These are phyloP conservation scores for Trebouxia sp. DNA, from an alignment of 139 green algal species.

Conservation along the genomic window DNA sequence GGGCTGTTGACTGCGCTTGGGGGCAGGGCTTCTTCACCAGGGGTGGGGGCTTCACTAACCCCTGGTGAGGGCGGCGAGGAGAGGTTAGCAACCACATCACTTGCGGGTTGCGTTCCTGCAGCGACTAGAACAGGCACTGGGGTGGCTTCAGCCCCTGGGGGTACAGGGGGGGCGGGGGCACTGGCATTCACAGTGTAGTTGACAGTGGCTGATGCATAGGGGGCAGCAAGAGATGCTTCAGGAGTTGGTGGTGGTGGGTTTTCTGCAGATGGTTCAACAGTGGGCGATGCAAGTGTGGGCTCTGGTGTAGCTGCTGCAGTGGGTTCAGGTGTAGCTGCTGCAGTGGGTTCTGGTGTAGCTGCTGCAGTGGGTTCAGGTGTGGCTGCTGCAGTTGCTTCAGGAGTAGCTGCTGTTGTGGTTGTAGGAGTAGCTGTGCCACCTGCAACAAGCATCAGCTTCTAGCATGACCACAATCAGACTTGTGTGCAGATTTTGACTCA, in stretches of 20 bases:
- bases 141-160: neutral
- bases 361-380: neutral
- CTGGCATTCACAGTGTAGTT: slow-evolving; percentile 16
- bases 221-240: neutral
- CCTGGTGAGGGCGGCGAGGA: too few species aligned
- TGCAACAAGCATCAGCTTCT: too few species aligned
- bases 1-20: neutral
- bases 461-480: too few species aligned
- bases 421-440: neutral
- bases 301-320: neutral
- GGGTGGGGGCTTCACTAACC: too few species aligned
- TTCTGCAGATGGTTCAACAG: neutral
- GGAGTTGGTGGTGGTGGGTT: neutral
- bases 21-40: too few species aligned
- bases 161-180: neutral
- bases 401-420: neutral
- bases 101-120: neutral
- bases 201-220: slow-evolving; percentile 6
- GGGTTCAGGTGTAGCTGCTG: neutral
- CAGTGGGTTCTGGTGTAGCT: neutral
- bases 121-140: neutral
- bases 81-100: neutral
- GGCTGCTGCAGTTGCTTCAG: neutral
- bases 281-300: neutral
- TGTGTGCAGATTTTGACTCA: too few species aligned